phyloP scores from a whole-genome alignment of 306 rosid genomes.

The Begonia peltatifolia region DNA sequence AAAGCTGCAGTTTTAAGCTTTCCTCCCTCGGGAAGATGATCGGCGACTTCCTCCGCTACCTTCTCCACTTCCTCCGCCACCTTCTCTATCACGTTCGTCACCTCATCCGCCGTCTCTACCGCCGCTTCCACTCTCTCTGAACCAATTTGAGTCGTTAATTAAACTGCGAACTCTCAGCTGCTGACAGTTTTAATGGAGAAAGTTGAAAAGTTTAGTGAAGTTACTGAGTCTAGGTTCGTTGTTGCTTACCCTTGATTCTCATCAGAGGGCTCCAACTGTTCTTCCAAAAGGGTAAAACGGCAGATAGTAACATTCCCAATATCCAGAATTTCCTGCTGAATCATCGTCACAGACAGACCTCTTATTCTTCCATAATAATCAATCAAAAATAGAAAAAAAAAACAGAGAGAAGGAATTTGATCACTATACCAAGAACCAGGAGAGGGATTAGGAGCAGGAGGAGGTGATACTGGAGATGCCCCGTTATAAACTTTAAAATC shows the following conservation, averaged over 20 bases:
- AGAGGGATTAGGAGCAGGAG: slow-evolving; percentile 22
- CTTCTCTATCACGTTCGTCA: slow-evolving; percentile 32
- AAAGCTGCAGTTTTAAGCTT: slow-evolving; percentile 17
- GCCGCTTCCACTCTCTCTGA: slow-evolving; percentile 28
- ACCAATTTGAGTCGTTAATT: no score
- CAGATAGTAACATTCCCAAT: slow-evolving; percentile 28
- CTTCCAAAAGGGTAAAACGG: slow-evolving; percentile 24
- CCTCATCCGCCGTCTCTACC: slow-evolving; percentile 24
- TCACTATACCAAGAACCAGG: slow-evolving; percentile 20
- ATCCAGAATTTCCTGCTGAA: slow-evolving; percentile 44
- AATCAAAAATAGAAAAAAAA: neutral
- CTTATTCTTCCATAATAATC: no score
- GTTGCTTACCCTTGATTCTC: slow-evolving; percentile 25
- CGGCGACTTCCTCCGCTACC: slow-evolving; percentile 27
- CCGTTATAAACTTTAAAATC: slow-evolving; percentile 16
- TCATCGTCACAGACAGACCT: neutral
- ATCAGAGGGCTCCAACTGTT: slow-evolving; percentile 51
- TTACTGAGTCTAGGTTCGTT: neutral
- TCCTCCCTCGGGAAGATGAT: slow-evolving; percentile 31
- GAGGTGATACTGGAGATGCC: slow-evolving; percentile 14
- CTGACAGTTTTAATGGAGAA: no score
- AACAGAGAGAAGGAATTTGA: neutral
- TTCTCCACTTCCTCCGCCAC: slow-evolving; percentile 42
- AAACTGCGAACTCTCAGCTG: no score
- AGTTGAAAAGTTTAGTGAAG: no score